phyloP scores from a whole-genome alignment of 306 rosid species.

The Dicorynia guianensis region DNA sequence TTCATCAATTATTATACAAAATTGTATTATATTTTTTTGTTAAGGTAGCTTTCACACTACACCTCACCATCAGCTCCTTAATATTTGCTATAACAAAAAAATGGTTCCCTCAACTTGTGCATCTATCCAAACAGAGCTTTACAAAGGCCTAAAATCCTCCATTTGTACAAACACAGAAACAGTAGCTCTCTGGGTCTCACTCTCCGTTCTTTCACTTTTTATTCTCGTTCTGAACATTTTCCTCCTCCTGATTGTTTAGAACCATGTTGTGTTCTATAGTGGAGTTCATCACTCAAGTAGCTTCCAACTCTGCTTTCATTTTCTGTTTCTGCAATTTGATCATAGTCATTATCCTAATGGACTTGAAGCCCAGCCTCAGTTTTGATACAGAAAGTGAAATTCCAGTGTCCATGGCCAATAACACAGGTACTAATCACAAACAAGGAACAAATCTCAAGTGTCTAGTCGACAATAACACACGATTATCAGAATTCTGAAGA shows the following conservation, averaged over 20 bases:
- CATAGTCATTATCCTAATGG: conserved; percentile 66
- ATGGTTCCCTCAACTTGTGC: conserved; percentile 53
- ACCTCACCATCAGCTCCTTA: conserved; percentile 45
- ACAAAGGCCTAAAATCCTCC: conserved; percentile 46
- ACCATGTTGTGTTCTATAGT: conserved; percentile 63
- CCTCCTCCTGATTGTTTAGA: conserved; percentile 4
- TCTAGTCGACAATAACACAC: conserved; percentile 6
- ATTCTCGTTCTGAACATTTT: neutral
- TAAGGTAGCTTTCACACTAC: conserved; percentile 59
- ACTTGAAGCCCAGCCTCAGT: conserved; percentile 54
- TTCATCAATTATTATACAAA: conserved; percentile 29
- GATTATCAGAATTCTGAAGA: conserved; percentile 6
- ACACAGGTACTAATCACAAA: conserved; percentile 33
- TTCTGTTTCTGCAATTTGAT: conserved; percentile 83
- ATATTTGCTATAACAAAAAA: conserved; percentile 11
- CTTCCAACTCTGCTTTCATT: conserved; percentile 68
- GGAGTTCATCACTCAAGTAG: conserved; percentile 64
- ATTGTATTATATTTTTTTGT: conserved; percentile 19
- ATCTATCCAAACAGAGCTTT: conserved; percentile 36
- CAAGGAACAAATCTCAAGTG: conserved; percentile 26
- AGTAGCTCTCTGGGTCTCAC: conserved; percentile 15
- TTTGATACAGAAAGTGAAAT: conserved; percentile 48
- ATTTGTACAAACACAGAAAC: neutral
- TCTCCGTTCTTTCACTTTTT: conserved; percentile 31
- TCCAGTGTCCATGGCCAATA: conserved; percentile 32